Base-by-base conservation (phyloP, 2,329 filamentous ascomycete species). In the Pseudovirgaria hyperparasitica region DNA sequence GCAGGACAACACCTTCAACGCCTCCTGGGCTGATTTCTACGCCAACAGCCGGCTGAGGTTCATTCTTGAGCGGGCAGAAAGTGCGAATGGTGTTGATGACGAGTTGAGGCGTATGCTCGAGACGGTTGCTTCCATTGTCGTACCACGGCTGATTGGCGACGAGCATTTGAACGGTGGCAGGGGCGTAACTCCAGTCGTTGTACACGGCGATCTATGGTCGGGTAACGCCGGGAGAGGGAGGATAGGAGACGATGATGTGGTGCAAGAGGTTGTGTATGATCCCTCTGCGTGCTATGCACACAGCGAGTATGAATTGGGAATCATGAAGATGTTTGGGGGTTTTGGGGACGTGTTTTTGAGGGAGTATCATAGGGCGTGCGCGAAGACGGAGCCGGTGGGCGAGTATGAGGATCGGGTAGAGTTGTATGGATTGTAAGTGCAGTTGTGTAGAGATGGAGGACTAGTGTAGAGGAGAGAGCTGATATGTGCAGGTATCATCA, bases 271-370 rank as follows among this genome's bases (percentile, higher is more conserved):
- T 1, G 71, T 92, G 1, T 94, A 75, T 46, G 87, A 94, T 46
- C 74, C 85, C 0, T 78, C 77, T 2, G 69, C 73, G 22, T 80
- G 79, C 36, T 94, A 92, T 46, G 82, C 77, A 2, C 86, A 94
- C 49, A 78, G 68, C 2, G 87, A 96, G 59, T 94, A 77, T 52
- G 87, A 94, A 40, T 59, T 92, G 27, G 87, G 87, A 1, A 93
- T 92, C 39, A 94, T 94, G 85, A 71, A 69, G 27, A 92, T 94
- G 85, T 96, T 94, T 65, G 86, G 86, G 1, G 87, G 87, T 0
- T 93, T 92, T 52, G 74, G 74, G 1, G 42, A 52, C 0, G 52
- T 46, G 1, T 92, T 93, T 43, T 74, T 80, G 63, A 65, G 65
- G 17, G 82, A 90, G 47, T 96, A 94, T 49, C 71, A 81, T 48